Evolutionary conservation across 305 asterid species (phyloP), one percentile per base, ranked within the genome.

Genomic region (Fraxinus floribunda): DNA sequence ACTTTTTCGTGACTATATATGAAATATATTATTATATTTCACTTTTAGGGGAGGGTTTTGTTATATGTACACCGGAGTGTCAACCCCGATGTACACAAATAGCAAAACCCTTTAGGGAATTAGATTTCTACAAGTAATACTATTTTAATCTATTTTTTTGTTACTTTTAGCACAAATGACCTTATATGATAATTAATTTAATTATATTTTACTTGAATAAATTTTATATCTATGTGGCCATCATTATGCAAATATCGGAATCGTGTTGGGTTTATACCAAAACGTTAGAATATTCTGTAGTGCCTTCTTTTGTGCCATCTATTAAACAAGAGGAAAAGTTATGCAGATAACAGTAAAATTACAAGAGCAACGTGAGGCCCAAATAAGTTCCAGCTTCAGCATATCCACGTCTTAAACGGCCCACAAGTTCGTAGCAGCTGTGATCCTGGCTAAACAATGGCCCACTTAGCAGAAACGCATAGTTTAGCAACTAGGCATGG

Each of bases 191-290:
- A 39, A 39, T 39, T 39, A 39, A 39, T 8, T 8, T 30, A 81
- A 52, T 55, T 83, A 22, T 41, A 78, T 38, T 13, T 24, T 11
- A 22, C 16, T 64, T 76, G 83, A 84, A 78, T 70, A 57, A 66
- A 39, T 22, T 3, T 84, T 84, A 82, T 84, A 64, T 82, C 16
- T 38, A 8, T 16, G 32, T 29, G 13, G 36, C 36, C 39, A 35
- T 41, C 9, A 15, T 66, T 81, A 81, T 80, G 70, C 75, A 78
- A 80, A 86, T 82, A 82, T 66, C 78, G 75, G 85, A 71, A 85
- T 78, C 76, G 9, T 6, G 22, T 38, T 10, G 38, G 81, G 84
- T 74, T 84, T 83, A 85, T 84, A 82, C 86, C 78, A 71, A 35
- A 38, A 44, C 30, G 34, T 32, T 5, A 34, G 38, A 34, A 34